Percentiles rank a stretch among this genome's conserved stretches.
These are phyloP conservation scores for Gelatoporia subvermispora DNA, from an alignment of 768 basidiomycete species.

Conservation along the genomic window DNA sequence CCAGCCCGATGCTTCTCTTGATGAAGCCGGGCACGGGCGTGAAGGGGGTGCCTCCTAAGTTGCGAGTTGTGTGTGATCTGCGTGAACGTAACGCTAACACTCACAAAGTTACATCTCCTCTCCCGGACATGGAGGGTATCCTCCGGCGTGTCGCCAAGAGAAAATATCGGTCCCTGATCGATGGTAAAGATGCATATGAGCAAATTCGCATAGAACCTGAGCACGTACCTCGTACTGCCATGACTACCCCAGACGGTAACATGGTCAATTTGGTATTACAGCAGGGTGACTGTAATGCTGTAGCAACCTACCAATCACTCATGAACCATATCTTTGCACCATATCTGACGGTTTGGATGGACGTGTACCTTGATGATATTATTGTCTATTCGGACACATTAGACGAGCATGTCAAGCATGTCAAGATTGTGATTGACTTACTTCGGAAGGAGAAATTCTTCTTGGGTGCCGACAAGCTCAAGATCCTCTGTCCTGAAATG, in stretches of 20 bases:
- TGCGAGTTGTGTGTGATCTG: conserved; percentile 22
- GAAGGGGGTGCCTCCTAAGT: conserved; percentile 9
- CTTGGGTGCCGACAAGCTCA: conserved; percentile 30
- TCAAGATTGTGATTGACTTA: conserved; percentile 29
- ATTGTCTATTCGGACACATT: conserved; percentile 27
- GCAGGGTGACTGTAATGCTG: conserved; percentile 26
- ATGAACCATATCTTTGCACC: conserved; percentile 24
- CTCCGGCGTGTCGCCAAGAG: conserved; percentile 10
- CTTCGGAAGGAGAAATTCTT: conserved; percentile 31
- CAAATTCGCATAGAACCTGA: conserved; percentile 20
- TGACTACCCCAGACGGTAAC: conserved; percentile 24
- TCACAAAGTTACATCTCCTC: conserved; percentile 18
- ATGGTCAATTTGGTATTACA: conserved; percentile 26
- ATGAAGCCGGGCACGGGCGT: conserved; percentile 21
- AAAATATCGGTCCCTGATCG: conserved; percentile 15
- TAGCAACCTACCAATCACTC: conserved; percentile 25
- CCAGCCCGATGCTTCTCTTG: conserved; percentile 29
- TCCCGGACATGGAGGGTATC: conserved; percentile 15
- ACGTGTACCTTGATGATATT: conserved; percentile 31
- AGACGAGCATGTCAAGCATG: conserved; percentile 26
- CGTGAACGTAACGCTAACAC: conserved; percentile 30
- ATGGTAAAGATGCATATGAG: conserved; percentile 25
- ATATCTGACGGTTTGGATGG: conserved; percentile 25
- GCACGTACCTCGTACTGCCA: conserved; percentile 16
- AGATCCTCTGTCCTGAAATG: conserved; percentile 25